Evolutionary conservation across 169 alveolate genomes (phyloP).

Genomic region (Plasmodium relictum): DNA sequence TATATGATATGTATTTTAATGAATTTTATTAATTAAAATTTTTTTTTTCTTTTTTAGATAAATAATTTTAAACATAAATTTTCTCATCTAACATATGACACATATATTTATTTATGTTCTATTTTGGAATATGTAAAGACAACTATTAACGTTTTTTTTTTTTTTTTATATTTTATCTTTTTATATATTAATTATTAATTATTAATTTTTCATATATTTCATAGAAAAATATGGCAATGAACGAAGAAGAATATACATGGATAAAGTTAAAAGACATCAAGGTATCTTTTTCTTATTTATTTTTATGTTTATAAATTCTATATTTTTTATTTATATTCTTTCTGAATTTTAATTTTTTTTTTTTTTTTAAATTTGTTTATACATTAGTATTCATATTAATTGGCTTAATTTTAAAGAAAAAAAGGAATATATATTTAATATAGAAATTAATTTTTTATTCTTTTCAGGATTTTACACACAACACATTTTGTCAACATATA

Average conservation of each 20-base stretch:
- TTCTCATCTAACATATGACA: slow-evolving; percentile 67
- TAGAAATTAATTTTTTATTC: neutral
- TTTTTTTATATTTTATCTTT: slow-evolving; percentile 1
- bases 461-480: slow-evolving; percentile 56
- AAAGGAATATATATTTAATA: neutral
- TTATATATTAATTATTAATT: neutral
- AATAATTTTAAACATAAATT: slow-evolving; percentile 49
- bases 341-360: neutral
- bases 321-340: slow-evolving; percentile 8
- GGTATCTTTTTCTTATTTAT: slow-evolving; percentile 40
- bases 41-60: slow-evolving; percentile 31
- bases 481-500: slow-evolving; percentile 64
- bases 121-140: slow-evolving; percentile 33
- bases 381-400: neutral
- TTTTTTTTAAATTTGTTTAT: slow-evolving; percentile 8
- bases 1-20: neutral
- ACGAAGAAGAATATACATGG: slow-evolving; percentile 41
- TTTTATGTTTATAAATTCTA: too few species aligned
- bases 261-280: slow-evolving; percentile 57
- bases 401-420: neutral
- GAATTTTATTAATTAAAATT: neutral
- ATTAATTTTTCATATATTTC: neutral
- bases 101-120: slow-evolving; percentile 50
- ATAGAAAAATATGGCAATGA: slow-evolving; percentile 42
- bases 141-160: neutral